Evolutionary conservation across 169 alveolate genomes (phyloP).

Genomic region (Eimeria brunetti): DNA sequence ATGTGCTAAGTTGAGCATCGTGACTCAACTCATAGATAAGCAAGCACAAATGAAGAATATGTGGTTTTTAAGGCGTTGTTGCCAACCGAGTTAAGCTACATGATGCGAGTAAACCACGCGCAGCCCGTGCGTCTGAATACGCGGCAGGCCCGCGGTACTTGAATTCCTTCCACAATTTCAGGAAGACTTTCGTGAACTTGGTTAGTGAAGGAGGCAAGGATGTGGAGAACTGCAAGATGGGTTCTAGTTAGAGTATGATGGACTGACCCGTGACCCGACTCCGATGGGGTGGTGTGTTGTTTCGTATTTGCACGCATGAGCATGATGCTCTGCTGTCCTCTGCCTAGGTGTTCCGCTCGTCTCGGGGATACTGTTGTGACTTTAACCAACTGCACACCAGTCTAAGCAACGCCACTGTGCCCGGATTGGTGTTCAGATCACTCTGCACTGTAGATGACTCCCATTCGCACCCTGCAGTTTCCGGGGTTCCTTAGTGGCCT

Average conservation of each 20-base stretch:
- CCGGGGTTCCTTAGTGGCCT: neutral
- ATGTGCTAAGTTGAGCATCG: neutral
- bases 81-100: neutral
- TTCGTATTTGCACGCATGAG: neutral
- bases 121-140: neutral
- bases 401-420: neutral
- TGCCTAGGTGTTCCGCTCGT: neutral
- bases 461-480: neutral
- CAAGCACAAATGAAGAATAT: neutral
- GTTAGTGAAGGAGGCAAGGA: neutral
- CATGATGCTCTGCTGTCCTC: neutral
- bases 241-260: neutral
- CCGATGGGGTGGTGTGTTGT: neutral
- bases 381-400: neutral
- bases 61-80: neutral
- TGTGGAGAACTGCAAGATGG: neutral
- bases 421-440: neutral
- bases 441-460: neutral
- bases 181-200: neutral
- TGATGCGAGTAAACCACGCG: neutral
- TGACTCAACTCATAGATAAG: neutral
- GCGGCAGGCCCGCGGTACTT: neutral
- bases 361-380: neutral
- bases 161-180: neutral
- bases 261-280: neutral